A percentile compares a stretch with the other conserved stretches of the same genome.
phyloP scores from a whole-genome alignment of 2,329 filamentous ascomycete species.

The Teratosphaeria gauchensis region DNA sequence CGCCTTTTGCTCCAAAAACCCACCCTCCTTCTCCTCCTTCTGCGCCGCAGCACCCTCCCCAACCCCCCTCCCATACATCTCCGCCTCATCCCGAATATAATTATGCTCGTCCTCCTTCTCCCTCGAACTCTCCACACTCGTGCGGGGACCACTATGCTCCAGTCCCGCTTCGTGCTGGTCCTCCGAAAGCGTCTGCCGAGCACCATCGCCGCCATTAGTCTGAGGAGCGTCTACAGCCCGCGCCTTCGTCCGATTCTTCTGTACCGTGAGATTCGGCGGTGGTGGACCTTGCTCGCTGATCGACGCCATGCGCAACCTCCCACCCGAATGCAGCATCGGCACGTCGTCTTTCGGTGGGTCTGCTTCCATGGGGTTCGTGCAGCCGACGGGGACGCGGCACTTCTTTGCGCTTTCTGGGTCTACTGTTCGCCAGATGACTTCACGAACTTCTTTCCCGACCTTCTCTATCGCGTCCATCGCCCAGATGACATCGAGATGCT shows the following conservation, averaged over 20 bases:
- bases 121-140: background rate
- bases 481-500: slow-evolving; percentile 93
- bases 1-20: background rate
- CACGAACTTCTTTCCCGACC: slow-evolving; percentile 69
- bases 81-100: slow-evolving; percentile 4
- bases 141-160: background rate
- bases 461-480: slow-evolving; percentile 79
- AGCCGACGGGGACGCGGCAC: slow-evolving; percentile 58
- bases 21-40: background rate
- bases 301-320: slow-evolving; percentile 20
- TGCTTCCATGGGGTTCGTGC: slow-evolving; percentile 36
- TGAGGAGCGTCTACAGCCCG: background rate
- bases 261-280: background rate
- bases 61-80: slow-evolving; percentile 2
- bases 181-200: background rate
- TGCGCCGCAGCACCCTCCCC: background rate
- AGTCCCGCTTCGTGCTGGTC: slow-evolving; percentile 1
- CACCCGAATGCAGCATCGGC: slow-evolving; percentile 18
- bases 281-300: slow-evolving; percentile 13
- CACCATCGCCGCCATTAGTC: background rate
- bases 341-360: slow-evolving; percentile 14
- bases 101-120: slow-evolving; percentile 11
- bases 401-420: slow-evolving; percentile 43
- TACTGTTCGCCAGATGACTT: slow-evolving; percentile 74
- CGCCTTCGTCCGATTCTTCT: background rate